phyloP scores from a whole-genome alignment of 306 rosid genomes.

The Rosa chinensis region DNA sequence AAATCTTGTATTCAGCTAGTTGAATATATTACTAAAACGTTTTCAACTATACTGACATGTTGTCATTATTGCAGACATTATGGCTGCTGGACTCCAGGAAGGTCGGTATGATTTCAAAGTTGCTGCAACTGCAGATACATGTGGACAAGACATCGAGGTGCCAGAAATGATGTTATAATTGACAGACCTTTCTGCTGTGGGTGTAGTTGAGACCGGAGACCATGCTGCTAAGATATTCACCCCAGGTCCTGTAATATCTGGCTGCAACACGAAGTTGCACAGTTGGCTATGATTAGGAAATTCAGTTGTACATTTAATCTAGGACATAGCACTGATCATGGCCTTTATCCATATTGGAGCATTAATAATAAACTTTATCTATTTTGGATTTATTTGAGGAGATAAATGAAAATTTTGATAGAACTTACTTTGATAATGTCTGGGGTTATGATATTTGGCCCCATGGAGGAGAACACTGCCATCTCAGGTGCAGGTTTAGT shows the following conservation, averaged over 20 bases:
- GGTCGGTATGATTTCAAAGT: conserved; percentile 50
- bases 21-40: not conserved
- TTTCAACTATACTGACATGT: conserved; percentile 37
- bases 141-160: conserved; percentile 71
- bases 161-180: conserved; percentile 63
- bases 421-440: conserved; percentile 62
- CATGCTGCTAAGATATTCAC: conserved; percentile 74
- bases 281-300: not conserved
- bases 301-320: not conserved
- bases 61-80: conserved; percentile 67
- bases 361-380: not conserved
- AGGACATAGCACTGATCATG: not conserved
- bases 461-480: conserved; percentile 64
- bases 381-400: not conserved
- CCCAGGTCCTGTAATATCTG: conserved; percentile 65
- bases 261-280: conserved; percentile 44
- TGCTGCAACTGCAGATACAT: conserved; percentile 61
- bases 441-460: conserved; percentile 64
- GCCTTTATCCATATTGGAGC: not conserved
- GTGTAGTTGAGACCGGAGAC: conserved; percentile 53
- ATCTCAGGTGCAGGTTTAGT: conserved; percentile 62
- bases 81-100: conserved; percentile 64
- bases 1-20: not conserved
- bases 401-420: not conserved
- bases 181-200: conserved; percentile 44